Evolutionary conservation across 257 asterid species (phyloP).

Genomic region (Nicotiana sylvestris): DNA sequence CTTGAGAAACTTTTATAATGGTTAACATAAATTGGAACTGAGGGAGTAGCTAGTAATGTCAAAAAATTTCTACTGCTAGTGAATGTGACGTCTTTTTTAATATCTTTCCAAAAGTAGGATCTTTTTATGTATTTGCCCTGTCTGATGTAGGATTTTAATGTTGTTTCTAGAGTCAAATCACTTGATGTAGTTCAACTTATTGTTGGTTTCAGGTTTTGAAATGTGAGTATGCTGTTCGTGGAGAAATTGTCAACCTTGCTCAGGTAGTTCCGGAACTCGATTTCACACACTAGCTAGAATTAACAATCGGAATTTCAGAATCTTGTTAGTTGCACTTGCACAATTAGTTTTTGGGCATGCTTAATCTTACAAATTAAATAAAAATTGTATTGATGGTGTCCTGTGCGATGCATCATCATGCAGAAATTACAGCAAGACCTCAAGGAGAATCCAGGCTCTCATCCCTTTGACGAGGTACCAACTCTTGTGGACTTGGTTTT

Average conservation of each 20-base stretch:
- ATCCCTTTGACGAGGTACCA: conserved; percentile 59
- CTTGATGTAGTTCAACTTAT: background rate
- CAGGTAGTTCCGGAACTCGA: conserved; percentile 47
- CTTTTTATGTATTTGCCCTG: background rate
- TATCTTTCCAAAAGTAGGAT: background rate
- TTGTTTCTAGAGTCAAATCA: background rate
- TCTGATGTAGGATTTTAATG: background rate
- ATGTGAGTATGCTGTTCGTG: conserved; percentile 97
- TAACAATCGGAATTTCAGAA: background rate
- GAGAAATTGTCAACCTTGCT: conserved; percentile 87
- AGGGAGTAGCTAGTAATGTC: no score
- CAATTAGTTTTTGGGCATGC: background rate
- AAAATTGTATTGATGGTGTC: background rate
- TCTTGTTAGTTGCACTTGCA: conserved; percentile 3
- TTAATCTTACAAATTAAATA: background rate
- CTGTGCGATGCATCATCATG: conserved; percentile 1
- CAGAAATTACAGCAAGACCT: conserved; percentile 56
- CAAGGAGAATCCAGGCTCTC: conserved; percentile 41
- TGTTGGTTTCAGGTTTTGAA: conserved; percentile 55
- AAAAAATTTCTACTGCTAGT: no score
- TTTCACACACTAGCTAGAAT: background rate
- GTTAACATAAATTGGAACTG: no score
- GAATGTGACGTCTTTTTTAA: no score
- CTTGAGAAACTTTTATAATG: no score
- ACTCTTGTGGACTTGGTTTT: background rate